Evolutionary conservation across 2,329 filamentous ascomycete genomes (phyloP).

Genomic region (Cladophialophora psammophila): DNA sequence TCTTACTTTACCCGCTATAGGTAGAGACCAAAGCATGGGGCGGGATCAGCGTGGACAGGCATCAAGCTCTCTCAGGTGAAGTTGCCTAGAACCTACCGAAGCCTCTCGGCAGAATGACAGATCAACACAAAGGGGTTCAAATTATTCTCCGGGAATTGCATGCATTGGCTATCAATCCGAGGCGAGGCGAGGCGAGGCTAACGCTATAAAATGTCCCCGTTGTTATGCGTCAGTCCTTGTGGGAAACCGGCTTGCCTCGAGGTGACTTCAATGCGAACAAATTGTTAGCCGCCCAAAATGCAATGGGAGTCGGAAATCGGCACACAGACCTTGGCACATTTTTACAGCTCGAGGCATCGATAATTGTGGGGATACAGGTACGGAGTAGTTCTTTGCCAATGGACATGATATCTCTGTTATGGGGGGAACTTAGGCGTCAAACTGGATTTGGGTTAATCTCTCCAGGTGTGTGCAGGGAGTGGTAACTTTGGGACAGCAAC

Average conservation of each 20-base stretch:
- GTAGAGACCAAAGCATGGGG: background rate
- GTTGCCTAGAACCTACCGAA: background rate
- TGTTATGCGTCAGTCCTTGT: conserved; percentile 8
- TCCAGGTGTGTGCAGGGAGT: background rate
- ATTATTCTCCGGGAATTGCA: conserved; percentile 7
- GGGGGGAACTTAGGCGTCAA: background rate
- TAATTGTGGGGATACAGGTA: background rate
- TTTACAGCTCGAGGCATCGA: background rate
- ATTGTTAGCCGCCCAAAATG: background rate
- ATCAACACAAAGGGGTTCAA: conserved; percentile 21
- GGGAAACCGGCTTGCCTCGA: background rate
- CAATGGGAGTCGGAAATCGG: conserved; percentile 20
- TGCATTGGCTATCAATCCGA: conserved; percentile 6
- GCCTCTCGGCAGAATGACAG: conserved; percentile 11
- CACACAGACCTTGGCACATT: background rate
- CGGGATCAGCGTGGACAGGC: conserved; percentile 10
- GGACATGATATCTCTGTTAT: conserved; percentile 4
- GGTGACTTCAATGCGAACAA: background rate
- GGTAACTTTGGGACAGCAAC: background rate
- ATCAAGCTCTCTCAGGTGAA: background rate
- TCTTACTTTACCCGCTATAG: no score
- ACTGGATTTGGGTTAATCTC: background rate
- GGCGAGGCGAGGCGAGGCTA: conserved; percentile 12
- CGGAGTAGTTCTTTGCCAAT: background rate
- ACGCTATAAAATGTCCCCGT: background rate